Evolutionary conservation across 192 early-diverging fungal genomes (phyloP), one percentile per base, ranked within the genome.

Genomic region (Coemansia aciculifera): DNA sequence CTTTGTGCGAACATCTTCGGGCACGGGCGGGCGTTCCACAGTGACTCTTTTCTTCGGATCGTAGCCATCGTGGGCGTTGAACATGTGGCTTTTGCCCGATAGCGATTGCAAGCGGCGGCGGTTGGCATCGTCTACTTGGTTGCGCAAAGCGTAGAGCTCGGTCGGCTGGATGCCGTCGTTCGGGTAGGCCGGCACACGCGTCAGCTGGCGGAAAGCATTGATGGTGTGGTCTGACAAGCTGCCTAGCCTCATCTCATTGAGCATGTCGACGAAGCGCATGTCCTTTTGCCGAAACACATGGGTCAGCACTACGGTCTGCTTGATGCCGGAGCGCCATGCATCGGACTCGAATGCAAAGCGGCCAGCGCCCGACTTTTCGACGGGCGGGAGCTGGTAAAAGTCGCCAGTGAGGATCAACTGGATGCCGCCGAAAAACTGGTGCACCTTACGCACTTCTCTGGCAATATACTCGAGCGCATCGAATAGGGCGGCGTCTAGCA

Each of bases 201-300:
- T 77, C 31, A 90, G 77, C 3, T 56, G 34, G 17, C 65, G 69
- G 32, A 97, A 87, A 1, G 82, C 63, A 0, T 67, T 31, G 38
- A 83, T 75, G 4, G 89, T 86, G 39, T 86, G 70, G 0, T 73
- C 56, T 0, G 93, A 88, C 9, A 94, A 62, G 19, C 75, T 67
- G 9, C 94, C 94, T 39, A 90, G 74, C 48, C 95, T 87, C 77
- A 95, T 86, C 68, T 98, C 93, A 66, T 94, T 94, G 29, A 98
- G 85, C 70, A 98, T 87, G 23, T 89, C 79, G 62, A 94, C 81
- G 64, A 98, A 93, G 17, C 63, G 84, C 79, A 79, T 74, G 70
- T 98, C 94, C 71, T 87, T 90, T 63, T 98, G 95, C 31, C 95
- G 78, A 66, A 93, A 98, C 24, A 96, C 91, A 46, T 90, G 86